Base-by-base conservation (phyloP, 2,329 filamentous ascomycete genomes). In the Aspergillus pseudonomiae region DNA sequence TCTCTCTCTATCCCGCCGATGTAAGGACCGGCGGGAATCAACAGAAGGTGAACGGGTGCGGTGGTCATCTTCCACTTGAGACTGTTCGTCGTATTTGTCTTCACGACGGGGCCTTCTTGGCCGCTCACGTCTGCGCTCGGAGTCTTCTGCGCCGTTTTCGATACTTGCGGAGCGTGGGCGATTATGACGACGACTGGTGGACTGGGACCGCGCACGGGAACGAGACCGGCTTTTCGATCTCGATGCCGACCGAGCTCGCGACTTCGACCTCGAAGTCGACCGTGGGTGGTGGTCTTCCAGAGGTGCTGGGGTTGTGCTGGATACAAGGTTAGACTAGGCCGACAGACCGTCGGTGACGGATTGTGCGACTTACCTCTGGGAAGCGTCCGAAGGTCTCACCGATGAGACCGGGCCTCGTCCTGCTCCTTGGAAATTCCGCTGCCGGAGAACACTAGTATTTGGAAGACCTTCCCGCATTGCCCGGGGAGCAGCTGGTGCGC, bases 381-480 rank as follows among this genome's bases (percentile, higher is more conserved):
- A 72, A 16, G 63, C 56, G 36, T 72, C 71, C 11, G 68, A 62
- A 1, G 65, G 65, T 45, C 59, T 70, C 48, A 60, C 66, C 16
- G 70, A 59, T 6, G 71, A 59, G 30, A 68, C 55, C 5, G 70
- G 59, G 45, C 71, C 71, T 61, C 74, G 73, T 56, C 74, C 77
- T 58, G 75, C 71, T 57, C 73, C 71, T 19, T 79, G 75, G 63
- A 81, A 81, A 21, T 77, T 87, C 82, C 75, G 89, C 75, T 84
- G 78, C 71, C 91, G 86, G 67, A 89, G 86, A 59, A 91, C 86
- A 69, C 91, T 92, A 62, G 90, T 94, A 77, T 96, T 96, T 58
- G 92, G 91, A 12, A 93, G 83, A 34, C 93, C 93, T 78, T 95
- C 91, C 67, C 94, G 87, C 92, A 98, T 96, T 21, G 95, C 95